Base-by-base conservation (phyloP, 352 stramenopile genomes). In the Phytophthora sansomeana region DNA sequence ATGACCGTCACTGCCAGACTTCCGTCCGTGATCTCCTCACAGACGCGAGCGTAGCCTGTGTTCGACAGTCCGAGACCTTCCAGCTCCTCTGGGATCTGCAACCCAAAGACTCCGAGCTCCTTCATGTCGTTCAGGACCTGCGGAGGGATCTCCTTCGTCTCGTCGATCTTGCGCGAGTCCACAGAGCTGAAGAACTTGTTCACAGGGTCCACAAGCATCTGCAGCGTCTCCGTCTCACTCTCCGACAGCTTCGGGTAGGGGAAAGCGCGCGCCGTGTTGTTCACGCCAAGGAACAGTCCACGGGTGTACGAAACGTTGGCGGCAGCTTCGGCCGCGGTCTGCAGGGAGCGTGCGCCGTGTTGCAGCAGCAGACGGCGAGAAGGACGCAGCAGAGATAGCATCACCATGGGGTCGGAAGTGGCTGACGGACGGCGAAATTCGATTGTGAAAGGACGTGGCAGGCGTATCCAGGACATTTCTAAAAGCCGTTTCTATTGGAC, bases 151-250 rank as follows among this genome's bases (percentile, higher is more conserved):
- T 78, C 58, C 74, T 94, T 92, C 38, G 84, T 92, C 72, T 93
- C 83, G 57, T 96, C 88, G 57, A 96, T 96, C 29, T 69, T 62
- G 19, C 76, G 83, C 21, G 78, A 82, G 71, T 95, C 84, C 11
- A 96, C 76, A 4, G 74, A 75, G 35, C 68, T 61, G 54, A 95
- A 96, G 63, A 86, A 93, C 62, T 95, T 96, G 60, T 59, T 75
- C 32, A 95, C 86, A 24, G 88, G 85, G 11, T 93, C 86, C 26
- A 93, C 85, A 14, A 96, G 83, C 83, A 92, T 92, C 67, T 93
- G 84, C 49, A 96, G 69, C 65, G 83, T 96, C 63, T 94, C 88
- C 49, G 79, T 76, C 67, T 96, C 88, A 35, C 57, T 74, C n/a
- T 82, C 80, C 5, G 82, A 87, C 11, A 81, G 72, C 63, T 88